Base-by-base conservation (phyloP, 2,329 filamentous ascomycete genomes). In the Colletotrichum orbiculare region DNA sequence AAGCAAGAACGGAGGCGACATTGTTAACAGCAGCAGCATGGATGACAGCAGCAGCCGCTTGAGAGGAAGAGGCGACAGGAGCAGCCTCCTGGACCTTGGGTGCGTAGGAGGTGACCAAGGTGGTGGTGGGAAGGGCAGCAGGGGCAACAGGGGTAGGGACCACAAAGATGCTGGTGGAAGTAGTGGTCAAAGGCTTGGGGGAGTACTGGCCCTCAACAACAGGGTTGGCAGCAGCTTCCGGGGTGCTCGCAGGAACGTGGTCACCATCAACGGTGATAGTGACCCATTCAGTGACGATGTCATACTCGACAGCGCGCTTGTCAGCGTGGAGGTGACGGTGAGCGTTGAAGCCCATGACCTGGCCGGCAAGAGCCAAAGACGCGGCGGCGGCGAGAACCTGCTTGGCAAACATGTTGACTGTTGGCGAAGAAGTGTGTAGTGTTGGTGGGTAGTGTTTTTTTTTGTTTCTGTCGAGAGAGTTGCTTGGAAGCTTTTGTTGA, bases 351-450 rank as follows among this genome's bases (percentile, higher is more conserved):
- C 79, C 83, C 45, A 79, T 63, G 66, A 77, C 77, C 73, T 82
- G 77, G 69, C 80, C 76, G 69, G 78, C 75, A 50, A 85, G 76
- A 63, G 80, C 75, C 60, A 79, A 75, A 58, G 79, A 80, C 58
- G 79, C 77, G 62, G 85, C 71, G 64, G 76, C 66, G 60, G 78
- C 73, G 63, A 82, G 64, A 71, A 80, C 68, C 55, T 71, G 75
- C 69, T 81, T 83, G 72, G 76, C 71, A 68, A 78, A 74, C 82
- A 84, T 84, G 15, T 67, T 79, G 74, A 67, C 15, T 54, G 39
- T 63, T 67, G 67, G 60, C 52, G 50, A 67, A 62, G 61, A 52
- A 54, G 61, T 25, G 25, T 25, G 25, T 25, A 5, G 3, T 25
- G 56, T n/a, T 54, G 43, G 15, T 54, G 43, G 15, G 13, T 43